Conservation (phyloP, 495 filamentous ascomycete species). For the Talaromyces wortmannii region DNA sequence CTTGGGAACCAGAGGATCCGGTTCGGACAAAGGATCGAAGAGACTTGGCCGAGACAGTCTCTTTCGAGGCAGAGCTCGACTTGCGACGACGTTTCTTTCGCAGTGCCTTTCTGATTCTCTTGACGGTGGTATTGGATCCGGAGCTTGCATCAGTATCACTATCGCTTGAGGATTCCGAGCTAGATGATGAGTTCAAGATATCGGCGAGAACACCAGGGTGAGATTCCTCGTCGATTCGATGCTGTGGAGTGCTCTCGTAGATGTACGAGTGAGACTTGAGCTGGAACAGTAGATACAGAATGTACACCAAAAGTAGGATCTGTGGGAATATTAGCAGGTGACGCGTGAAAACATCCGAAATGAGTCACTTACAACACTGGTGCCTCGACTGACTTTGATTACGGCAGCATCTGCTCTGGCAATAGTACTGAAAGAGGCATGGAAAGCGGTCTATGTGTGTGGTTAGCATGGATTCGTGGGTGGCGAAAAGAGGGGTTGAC, state of each 20-base stretch:
- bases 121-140: conserved; percentile 66
- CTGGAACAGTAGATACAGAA: conserved; percentile 84
- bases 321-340: conserved; percentile 10
- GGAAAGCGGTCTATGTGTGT: conserved; percentile 65
- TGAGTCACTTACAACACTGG: conserved; percentile 62
- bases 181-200: conserved; percentile 65
- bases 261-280: conserved; percentile 88
- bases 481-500: conserved; percentile 8
- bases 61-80: conserved; percentile 63
- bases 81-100: conserved; percentile 62
- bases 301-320: conserved; percentile 76
- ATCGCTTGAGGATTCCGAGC: conserved; percentile 53
- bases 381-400: conserved; percentile 80
- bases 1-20: conserved; percentile 2
- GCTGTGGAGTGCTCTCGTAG: conserved; percentile 83
- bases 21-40: conserved; percentile 4
- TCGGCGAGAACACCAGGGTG: conserved; percentile 78
- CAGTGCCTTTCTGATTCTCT: conserved; percentile 65
- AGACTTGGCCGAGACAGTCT: conserved; percentile 34
- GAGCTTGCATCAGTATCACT: conserved; percentile 59
- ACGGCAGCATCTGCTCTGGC: conserved; percentile 58
- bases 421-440: conserved; percentile 70
- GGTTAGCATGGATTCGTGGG: background rate
- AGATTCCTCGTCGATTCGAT: conserved; percentile 82
- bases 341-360: background rate